Evolutionary conservation across 2,329 filamentous ascomycete species (phyloP).

Genomic region (Colletotrichum neosansevieriae): DNA sequence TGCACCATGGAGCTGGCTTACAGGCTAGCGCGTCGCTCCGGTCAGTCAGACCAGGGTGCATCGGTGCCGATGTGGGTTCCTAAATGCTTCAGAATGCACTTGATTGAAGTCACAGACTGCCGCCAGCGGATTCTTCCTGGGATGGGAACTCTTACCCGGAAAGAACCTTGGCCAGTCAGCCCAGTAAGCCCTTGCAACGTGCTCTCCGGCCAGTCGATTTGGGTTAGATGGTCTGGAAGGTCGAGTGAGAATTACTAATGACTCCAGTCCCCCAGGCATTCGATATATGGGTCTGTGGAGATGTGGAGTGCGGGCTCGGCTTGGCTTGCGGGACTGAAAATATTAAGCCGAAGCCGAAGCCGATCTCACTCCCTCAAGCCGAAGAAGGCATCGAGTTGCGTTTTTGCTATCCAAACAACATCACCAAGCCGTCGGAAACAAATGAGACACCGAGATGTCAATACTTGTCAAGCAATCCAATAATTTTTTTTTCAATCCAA

Average conservation of each 20-base stretch:
- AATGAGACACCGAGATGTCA: neutral
- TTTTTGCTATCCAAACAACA: neutral
- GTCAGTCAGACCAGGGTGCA: constrained; percentile 22
- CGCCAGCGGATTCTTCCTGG: constrained; percentile 1
- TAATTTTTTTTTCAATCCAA: neutral
- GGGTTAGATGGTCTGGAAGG: constrained; percentile 6
- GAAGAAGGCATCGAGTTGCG: neutral
- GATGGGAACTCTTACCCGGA: neutral
- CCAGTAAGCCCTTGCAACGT: constrained; percentile 12
- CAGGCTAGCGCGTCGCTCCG: constrained; percentile 15
- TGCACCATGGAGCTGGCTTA: constrained; percentile 5
- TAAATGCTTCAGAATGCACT: neutral
- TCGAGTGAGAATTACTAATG: constrained; percentile 14
- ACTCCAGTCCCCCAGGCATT: neutral
- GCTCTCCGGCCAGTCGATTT: constrained; percentile 24
- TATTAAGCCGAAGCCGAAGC: constrained; percentile 2
- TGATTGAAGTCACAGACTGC: neutral
- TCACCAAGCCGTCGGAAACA: neutral
- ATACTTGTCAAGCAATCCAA: neutral
- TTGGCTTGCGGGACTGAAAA: neutral
- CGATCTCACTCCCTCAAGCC: constrained; percentile 8
- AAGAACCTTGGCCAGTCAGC: neutral
- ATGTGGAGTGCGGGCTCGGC: constrained; percentile 5
- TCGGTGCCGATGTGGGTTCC: constrained; percentile 19
- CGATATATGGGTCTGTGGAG: neutral